Conservation (phyloP, 169 alveolate species). For the Neospora caninum region DNA sequence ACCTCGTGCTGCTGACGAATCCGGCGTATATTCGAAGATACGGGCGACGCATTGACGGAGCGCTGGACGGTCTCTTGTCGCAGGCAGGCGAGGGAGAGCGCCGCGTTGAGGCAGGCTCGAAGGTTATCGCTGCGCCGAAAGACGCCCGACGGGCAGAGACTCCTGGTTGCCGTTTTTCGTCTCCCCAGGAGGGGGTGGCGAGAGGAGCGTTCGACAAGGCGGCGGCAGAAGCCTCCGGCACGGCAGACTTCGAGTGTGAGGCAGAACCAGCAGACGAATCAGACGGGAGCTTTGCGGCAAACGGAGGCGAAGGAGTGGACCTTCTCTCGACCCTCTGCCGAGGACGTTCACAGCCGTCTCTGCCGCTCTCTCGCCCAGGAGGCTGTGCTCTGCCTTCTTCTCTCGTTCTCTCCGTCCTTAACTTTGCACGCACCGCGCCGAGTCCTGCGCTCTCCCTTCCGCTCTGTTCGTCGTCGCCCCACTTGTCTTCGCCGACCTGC, state of each 20-base stretch:
- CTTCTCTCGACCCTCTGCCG: too few species aligned
- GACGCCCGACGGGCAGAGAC: not conserved
- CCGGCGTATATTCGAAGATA: constrained; percentile 33
- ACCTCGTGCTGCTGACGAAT: constrained; percentile 17
- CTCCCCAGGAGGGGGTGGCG: too few species aligned
- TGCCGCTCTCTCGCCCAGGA: not conserved
- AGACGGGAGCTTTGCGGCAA: too few species aligned
- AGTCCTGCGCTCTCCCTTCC: constrained; percentile 28
- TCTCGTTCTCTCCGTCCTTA: not conserved
- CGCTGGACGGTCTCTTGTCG: not conserved
- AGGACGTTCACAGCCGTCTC: too few species aligned
- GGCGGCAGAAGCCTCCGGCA: too few species aligned
- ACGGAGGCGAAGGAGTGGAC: too few species aligned
- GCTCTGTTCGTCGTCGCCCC: not conserved
- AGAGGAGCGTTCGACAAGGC: too few species aligned
- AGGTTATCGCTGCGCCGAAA: not conserved
- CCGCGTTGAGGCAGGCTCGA: not conserved
- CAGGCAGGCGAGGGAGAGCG: not conserved
- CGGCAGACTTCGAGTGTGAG: too few species aligned
- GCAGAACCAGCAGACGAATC: too few species aligned
- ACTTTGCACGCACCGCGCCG: not conserved
- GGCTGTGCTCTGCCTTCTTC: not conserved
- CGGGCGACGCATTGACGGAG: not conserved
- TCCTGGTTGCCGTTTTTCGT: not conserved
- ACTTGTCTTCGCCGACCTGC: not conserved